These are phyloP conservation scores for Rhododendron ovatum DNA, from an alignment of 148 eudicot species.

Conservation along the genomic window DNA sequence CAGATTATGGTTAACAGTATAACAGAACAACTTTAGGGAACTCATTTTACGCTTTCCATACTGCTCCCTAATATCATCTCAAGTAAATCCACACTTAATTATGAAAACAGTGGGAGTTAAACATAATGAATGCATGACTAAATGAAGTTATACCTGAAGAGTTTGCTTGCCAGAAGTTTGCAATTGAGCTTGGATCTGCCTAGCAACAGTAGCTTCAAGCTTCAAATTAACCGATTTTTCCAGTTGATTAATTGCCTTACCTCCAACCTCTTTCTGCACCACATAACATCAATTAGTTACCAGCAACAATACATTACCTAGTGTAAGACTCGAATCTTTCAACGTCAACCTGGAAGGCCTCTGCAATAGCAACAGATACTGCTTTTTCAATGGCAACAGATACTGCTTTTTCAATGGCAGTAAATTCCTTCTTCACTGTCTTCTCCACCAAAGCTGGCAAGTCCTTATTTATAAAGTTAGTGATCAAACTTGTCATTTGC, in stretches of 20 bases:
- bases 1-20: neutral
- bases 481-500: too few relatives aligned
- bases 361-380: conserved; percentile 56
- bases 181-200: conserved; percentile 84
- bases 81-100: neutral
- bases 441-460: too few relatives aligned
- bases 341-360: conserved; percentile 72
- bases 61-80: neutral
- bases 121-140: neutral
- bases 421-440: too few relatives aligned
- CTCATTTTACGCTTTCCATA: neutral
- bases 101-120: neutral
- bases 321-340: neutral
- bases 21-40: neutral
- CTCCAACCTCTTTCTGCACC: conserved; percentile 73
- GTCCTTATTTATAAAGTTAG: too few relatives aligned
- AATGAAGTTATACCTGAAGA: conserved; percentile 25
- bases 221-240: conserved; percentile 75
- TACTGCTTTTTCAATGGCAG: too few relatives aligned
- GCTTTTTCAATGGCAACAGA: conserved; percentile 49
- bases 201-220: conserved; percentile 71
- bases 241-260: conserved; percentile 78
- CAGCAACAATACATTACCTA: neutral
- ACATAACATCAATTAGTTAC: conserved; percentile 17
- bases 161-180: conserved; percentile 93